Conservation (phyloP, 73 alveolate genomes). For the Durusdinium trenchii region DNA sequence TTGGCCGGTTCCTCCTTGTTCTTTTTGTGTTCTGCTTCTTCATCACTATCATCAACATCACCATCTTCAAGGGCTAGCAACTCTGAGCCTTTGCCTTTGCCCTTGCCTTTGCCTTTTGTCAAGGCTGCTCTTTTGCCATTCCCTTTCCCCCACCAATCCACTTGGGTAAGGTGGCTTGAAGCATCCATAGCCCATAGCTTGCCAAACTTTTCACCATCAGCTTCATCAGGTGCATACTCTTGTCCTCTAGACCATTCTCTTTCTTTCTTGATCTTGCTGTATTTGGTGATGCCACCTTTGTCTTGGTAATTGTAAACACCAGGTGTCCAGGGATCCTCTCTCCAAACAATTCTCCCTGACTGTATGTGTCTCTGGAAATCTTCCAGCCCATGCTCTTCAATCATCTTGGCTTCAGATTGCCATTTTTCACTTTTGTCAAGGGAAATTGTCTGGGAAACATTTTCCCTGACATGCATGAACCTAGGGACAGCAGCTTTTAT, state of each 20-base stretch:
- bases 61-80: not conserved
- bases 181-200: no score
- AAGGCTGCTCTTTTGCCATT: not conserved
- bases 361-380: not conserved
- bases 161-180: no score
- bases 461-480: not conserved
- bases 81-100: not conserved
- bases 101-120: slow-evolving; percentile 38
- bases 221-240: slow-evolving; percentile 5
- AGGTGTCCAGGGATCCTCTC: slow-evolving; percentile 33
- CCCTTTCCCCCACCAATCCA: no score
- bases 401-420: not conserved
- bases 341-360: not conserved
- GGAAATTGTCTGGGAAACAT: not conserved
- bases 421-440: slow-evolving; percentile 23
- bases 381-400: not conserved
- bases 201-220: not conserved
- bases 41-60: not conserved
- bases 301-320: not conserved
- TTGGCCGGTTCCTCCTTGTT: no score
- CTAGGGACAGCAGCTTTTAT: not conserved
- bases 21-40: not conserved
- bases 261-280: not conserved
- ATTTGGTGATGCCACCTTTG: not conserved
- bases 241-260: slow-evolving; percentile 2